Evolutionary conservation across 768 basidiomycete genomes (phyloP), one percentile per base, ranked within the genome.

Genomic region (Krasilnikovozyma curviuscula): DNA sequence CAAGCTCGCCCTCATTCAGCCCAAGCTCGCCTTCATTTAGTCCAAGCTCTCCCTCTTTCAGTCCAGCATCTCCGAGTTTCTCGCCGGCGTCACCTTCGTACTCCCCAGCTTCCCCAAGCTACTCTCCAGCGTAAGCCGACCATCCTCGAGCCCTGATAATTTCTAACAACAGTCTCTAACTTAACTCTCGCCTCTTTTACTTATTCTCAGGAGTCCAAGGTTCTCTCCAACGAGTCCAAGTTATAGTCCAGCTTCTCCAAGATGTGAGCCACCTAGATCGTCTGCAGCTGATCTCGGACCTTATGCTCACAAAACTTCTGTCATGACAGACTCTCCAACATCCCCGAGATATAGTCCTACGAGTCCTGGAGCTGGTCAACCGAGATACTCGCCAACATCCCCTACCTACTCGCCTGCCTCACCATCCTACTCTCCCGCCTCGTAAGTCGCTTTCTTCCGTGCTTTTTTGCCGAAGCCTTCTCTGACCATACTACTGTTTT

Each of bases 21-120:
- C 84, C 86, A 0, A 83, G 84, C 6, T 85, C 83, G 7, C 83
- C 83, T 10, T 77, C 74, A 2, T 76, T 84, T 55, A 79, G 79
- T 27, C 47, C 53, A 27, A 25, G 44, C 32, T 55, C 52, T 29
- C 46, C 24, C 32, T 33, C n/a, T 44, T 46, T 30, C 19, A 43
- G 23, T 38, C 39, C 25, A 19, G 28, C 14, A 28, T 37, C 29
- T 45, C 40, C 44, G 33, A n/a, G n/a, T 39, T 4, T 34, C 49
- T 21, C 33, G 35, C 7, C 40, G 34, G 44, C 46, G n/a, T 41
- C 43, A 7, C 49, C 46, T 12, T 23, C 37, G 16, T 39, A 50
- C 47, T 33, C 34, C 5, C 55, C 55, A 0, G n/a, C 48, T 5
- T 56, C 54, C 13, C 56, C 54, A 0, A 13, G 30, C 0, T 55